Percentiles rank a stretch among this genome's conserved stretches.
Conservation (phyloP, 805 yeast species). For the Candida alai region DNA sequence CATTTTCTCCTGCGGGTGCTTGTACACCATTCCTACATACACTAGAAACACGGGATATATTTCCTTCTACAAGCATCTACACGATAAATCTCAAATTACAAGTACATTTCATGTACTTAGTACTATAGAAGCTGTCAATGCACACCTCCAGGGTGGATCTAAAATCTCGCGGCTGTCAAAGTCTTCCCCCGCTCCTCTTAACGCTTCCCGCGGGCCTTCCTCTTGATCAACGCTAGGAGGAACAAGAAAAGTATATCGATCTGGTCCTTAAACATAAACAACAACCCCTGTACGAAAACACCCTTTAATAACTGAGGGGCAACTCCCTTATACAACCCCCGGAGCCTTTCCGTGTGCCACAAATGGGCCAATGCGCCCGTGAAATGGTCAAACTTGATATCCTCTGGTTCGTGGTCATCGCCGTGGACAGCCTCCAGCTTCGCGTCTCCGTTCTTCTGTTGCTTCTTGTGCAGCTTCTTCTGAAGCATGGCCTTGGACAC, state of each 20-base stretch:
- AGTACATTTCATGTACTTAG: no score
- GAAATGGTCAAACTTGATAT: conserved; percentile 50
- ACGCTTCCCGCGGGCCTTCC: conserved; percentile 8
- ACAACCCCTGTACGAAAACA: conserved; percentile 76
- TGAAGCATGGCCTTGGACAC: conserved; percentile 82
- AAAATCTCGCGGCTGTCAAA: no score
- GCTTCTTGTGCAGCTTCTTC: conserved; percentile 27
- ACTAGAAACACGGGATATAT: no score
- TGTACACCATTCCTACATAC: no score
- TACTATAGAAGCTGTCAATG: no score
- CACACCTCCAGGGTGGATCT: no score
- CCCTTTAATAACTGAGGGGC: conserved; percentile 80
- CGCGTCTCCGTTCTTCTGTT: conserved; percentile 10
- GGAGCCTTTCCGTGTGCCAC: conserved; percentile 58
- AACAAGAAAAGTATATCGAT: conserved; percentile 39
- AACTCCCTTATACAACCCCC: conserved; percentile 73
- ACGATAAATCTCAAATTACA: no score
- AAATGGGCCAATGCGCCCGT: conserved; percentile 60
- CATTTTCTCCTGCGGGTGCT: no score
- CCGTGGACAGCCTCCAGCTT: conserved; percentile 16
- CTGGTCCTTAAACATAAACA: conserved; percentile 79
- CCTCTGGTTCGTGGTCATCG: conserved; percentile 29
- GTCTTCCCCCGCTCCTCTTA: neutral
- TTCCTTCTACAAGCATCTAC: no score
- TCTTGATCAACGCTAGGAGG: conserved; percentile 27